Percentiles rank a stretch among this genome's conserved stretches.
Evolutionary conservation across 2,329 filamentous ascomycete species (phyloP).

Genomic region (Nemania sp.): DNA sequence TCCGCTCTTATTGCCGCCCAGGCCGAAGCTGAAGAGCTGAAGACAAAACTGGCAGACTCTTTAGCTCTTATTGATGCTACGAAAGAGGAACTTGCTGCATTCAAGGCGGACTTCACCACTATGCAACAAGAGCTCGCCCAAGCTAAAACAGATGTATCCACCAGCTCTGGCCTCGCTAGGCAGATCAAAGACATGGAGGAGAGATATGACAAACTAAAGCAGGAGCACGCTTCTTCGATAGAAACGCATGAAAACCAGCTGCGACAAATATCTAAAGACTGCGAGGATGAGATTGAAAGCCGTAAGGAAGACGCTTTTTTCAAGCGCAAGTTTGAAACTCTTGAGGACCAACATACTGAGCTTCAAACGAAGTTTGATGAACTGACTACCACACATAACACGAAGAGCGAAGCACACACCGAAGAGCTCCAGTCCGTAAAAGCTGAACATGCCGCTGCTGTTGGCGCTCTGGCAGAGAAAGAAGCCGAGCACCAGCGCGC

Average conservation of each 20-base stretch:
- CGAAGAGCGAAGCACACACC: conserved; percentile 37
- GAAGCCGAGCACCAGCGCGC: conserved; percentile 57
- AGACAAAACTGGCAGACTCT: conserved; percentile 42
- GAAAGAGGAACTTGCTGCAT: conserved; percentile 51
- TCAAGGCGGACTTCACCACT: conserved; percentile 53
- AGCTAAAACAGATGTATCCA: conserved; percentile 52
- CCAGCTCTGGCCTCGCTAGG: conserved; percentile 31
- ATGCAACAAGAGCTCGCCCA: conserved; percentile 49
- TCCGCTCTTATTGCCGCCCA: conserved; percentile 51
- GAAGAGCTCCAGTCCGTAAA: conserved; percentile 28
- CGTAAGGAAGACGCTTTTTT: conserved; percentile 65
- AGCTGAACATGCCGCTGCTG: conserved; percentile 40
- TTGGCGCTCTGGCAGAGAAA: conserved; percentile 53
- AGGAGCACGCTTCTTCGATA: conserved; percentile 46
- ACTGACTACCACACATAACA: conserved; percentile 31
- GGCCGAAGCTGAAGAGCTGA: conserved; percentile 43
- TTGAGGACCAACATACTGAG: conserved; percentile 60
- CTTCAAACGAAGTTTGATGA: conserved; percentile 38
- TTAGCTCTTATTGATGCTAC: conserved; percentile 34
- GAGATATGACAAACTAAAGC: conserved; percentile 52
- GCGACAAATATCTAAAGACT: conserved; percentile 61
- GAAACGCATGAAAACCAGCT: conserved; percentile 61
- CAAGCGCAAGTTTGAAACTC: conserved; percentile 64
- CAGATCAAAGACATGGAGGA: conserved; percentile 37
- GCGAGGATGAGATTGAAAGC: conserved; percentile 66